Percentiles rank a stretch among this genome's conserved stretches.
Conservation (phyloP, 495 filamentous ascomycete species). For the Lasiosphaeria hispida region DNA sequence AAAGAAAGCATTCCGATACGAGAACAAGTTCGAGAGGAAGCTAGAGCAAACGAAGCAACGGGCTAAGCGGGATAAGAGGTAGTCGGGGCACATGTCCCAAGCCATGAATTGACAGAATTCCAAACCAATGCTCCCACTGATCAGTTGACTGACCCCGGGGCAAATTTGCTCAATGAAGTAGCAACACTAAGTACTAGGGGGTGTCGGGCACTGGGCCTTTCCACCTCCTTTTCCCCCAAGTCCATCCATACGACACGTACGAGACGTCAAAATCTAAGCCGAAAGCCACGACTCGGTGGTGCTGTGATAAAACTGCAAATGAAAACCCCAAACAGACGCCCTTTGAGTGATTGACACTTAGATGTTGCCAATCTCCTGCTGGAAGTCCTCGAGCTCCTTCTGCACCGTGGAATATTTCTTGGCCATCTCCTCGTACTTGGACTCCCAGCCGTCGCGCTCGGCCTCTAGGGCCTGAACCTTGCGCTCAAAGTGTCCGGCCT, state of each 20-base stretch:
- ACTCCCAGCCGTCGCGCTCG: constrained; percentile 86
- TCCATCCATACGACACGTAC: background rate
- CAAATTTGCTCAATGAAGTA: constrained; percentile 10
- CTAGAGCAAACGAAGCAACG: constrained; percentile 65
- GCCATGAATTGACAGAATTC: background rate
- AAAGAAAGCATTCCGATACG: constrained; percentile 90
- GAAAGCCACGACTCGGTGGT: constrained; percentile 4
- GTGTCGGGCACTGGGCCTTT: background rate
- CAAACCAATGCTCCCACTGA: background rate
- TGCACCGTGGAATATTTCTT: constrained; percentile 81
- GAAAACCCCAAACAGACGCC: constrained; percentile 6
- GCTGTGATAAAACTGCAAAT: constrained; percentile 10
- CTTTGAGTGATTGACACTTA: constrained; percentile 44
- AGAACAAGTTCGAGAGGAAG: constrained; percentile 75
- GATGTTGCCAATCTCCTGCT: constrained; percentile 85
- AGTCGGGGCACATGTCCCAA: background rate
- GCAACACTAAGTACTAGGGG: constrained; percentile 13
- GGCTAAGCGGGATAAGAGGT: constrained; percentile 48
- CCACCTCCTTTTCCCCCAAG: background rate
- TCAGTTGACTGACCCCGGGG: background rate
- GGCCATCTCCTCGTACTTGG: constrained; percentile 93
- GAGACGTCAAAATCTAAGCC: constrained; percentile 14
- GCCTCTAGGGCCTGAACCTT: constrained; percentile 95
- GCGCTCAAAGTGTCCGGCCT: constrained; percentile 98
- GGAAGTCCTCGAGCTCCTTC: constrained; percentile 89